phyloP scores from a whole-genome alignment of 176 grass and related monocot genomes.

The Juncus inflexus region DNA sequence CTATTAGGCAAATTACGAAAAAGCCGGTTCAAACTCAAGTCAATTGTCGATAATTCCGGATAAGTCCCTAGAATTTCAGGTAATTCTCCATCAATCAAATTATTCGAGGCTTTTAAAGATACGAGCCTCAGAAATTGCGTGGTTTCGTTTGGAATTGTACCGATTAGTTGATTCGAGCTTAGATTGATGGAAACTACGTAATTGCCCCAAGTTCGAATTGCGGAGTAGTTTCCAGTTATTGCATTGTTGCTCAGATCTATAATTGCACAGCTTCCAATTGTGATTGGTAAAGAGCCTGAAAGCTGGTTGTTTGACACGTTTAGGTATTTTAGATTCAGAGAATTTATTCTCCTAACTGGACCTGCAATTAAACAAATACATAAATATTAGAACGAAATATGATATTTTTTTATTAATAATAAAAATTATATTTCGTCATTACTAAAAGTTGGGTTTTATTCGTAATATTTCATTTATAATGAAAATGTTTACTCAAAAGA shows the following conservation, averaged over 20 bases:
- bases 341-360: conserved; percentile 65
- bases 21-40: conserved; percentile 76
- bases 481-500: too few relatives aligned
- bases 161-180: conserved; percentile 66
- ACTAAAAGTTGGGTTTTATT: too few relatives aligned
- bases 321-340: conserved; percentile 62
- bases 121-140: conserved; percentile 83
- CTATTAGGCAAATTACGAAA: conserved; percentile 49
- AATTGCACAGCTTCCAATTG: conserved; percentile 70
- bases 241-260: conserved; percentile 79
- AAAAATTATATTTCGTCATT: too few relatives aligned
- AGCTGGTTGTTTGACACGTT: conserved; percentile 77
- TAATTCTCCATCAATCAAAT: conserved; percentile 58
- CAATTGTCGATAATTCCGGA: conserved; percentile 60
- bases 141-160: conserved; percentile 70
- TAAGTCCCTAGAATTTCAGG: conserved; percentile 64
- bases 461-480: too few relatives aligned
- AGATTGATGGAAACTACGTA: conserved; percentile 73
- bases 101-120: conserved; percentile 69
- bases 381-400: too few relatives aligned
- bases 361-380: conserved; percentile 44
- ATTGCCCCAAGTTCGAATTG: conserved; percentile 75
- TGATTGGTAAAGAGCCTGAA: conserved; percentile 72
- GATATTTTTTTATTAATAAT: too few relatives aligned
- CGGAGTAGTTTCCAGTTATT: conserved; percentile 73